A percentile compares a stretch with the other conserved stretches of the same genome.
Conservation (phyloP, 23 red algal species). For the Gracilaria gracilis region DNA sequence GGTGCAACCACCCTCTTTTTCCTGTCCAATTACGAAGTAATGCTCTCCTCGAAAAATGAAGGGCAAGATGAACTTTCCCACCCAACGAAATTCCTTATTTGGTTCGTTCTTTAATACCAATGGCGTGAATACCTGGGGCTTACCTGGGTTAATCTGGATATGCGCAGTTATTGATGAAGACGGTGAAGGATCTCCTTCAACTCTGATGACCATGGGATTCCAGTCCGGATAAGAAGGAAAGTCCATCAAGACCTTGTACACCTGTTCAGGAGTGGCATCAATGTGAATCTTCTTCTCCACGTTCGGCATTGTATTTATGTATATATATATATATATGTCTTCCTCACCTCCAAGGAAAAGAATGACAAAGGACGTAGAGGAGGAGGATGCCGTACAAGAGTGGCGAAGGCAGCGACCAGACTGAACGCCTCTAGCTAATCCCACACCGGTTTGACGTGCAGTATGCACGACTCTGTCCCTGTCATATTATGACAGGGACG, state of each 20-base stretch:
- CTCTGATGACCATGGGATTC: conserved; percentile 60
- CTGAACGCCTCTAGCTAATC: too few relatives aligned
- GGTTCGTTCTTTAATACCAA: conserved; percentile 39
- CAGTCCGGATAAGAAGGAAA: conserved; percentile 39
- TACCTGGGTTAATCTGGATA: conserved; percentile 1
- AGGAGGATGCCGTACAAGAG: too few relatives aligned
- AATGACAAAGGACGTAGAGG: neutral
- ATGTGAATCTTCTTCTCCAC: conserved; percentile 42
- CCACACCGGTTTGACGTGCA: too few relatives aligned
- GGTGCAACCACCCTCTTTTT: conserved; percentile 17
- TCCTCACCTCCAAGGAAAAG: too few relatives aligned
- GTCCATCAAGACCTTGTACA: conserved; percentile 50
- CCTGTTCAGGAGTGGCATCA: conserved; percentile 24
- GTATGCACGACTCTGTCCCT: too few relatives aligned
- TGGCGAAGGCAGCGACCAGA: too few relatives aligned
- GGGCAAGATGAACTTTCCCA: conserved; percentile 8
- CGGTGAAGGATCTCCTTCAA: conserved; percentile 31
- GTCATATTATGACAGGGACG: too few relatives aligned
- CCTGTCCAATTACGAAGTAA: conserved; percentile 42
- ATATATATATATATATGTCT: too few relatives aligned
- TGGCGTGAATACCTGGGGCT: conserved; percentile 7
- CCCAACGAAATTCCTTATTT: conserved; percentile 51
- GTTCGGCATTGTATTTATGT: conserved; percentile 32
- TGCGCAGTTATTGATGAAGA: neutral
- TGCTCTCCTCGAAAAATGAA: conserved; percentile 57